phyloP scores from a whole-genome alignment of 1,139 yeast genomes.

The Arxiozyma slooffiae region DNA sequence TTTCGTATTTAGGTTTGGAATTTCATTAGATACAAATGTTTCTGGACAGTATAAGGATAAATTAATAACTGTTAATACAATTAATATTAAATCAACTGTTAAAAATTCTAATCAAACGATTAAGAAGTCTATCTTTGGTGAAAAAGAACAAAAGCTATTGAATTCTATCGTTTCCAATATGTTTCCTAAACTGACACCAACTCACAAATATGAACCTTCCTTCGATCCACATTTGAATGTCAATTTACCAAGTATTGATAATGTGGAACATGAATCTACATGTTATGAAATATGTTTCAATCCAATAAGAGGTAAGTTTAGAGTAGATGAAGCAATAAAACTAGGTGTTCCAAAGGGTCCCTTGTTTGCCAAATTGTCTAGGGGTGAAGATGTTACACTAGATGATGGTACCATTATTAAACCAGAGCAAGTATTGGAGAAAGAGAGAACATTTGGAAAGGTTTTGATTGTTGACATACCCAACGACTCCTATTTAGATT shows the following conservation, averaged over 20 bases:
- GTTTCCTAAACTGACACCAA: constrained; percentile 39
- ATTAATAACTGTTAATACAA: constrained; percentile 43
- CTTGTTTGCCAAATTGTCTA: constrained; percentile 47
- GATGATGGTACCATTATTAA: constrained; percentile 48
- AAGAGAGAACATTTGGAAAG: constrained; percentile 47
- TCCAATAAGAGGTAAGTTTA: constrained; percentile 71
- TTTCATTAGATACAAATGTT: constrained; percentile 40
- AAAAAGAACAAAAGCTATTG: constrained; percentile 12
- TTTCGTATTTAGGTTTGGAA: constrained; percentile 78
- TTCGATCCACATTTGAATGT: constrained; percentile 31
- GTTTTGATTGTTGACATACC: constrained; percentile 73
- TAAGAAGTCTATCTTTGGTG: neutral
- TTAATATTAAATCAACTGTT: constrained; percentile 27
- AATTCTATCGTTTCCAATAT: constrained; percentile 24
- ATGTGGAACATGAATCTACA: constrained; percentile 30
- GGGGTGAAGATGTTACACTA: constrained; percentile 49
- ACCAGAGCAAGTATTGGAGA: constrained; percentile 68
- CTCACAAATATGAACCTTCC: constrained; percentile 27
- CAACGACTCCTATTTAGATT: constrained; percentile 37
- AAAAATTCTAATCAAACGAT: neutral
- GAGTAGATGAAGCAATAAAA: constrained; percentile 51
- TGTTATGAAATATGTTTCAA: constrained; percentile 58
- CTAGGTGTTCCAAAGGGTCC: constrained; percentile 65
- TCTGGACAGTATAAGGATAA: constrained; percentile 39
- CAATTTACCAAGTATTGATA: constrained; percentile 25